A percentile compares a stretch with the other conserved stretches of the same genome.
These are phyloP conservation scores for Clonostachys solani DNA, from an alignment of 2,329 filamentous ascomycete genomes.

Conservation along the genomic window DNA sequence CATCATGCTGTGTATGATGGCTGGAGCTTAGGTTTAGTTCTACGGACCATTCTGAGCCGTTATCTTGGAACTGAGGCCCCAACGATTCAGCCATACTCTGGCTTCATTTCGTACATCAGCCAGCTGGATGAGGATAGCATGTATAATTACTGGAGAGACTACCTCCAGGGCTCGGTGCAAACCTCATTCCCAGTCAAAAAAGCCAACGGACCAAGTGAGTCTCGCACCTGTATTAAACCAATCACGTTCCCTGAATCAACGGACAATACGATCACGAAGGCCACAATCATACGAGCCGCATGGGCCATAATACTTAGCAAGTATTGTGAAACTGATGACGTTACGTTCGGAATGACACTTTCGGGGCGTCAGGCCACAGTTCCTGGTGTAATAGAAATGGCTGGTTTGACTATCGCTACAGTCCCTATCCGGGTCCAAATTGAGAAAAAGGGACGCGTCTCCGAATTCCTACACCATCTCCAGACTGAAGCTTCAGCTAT, in stretches of 20 bases:
- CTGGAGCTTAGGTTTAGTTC: constrained; percentile 68
- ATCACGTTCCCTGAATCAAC: neutral
- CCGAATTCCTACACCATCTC: constrained; percentile 3
- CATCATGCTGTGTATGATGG: constrained; percentile 20
- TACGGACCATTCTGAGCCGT: constrained; percentile 1
- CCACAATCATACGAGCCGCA: constrained; percentile 15
- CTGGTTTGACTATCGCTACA: constrained; percentile 8
- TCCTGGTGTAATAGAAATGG: constrained; percentile 1
- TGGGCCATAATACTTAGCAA: constrained; percentile 16
- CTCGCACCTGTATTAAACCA: neutral
- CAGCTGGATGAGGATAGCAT: neutral
- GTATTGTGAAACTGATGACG: constrained; percentile 9
- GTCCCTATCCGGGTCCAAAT: constrained; percentile 7
- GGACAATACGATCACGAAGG: constrained; percentile 5
- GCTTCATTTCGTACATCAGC: constrained; percentile 4
- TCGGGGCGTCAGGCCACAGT: constrained; percentile 12
- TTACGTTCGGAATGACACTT: constrained; percentile 14
- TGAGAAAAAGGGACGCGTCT: constrained; percentile 2
- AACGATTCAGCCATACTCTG: neutral
- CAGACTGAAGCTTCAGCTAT: constrained; percentile 3
- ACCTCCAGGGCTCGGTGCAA: neutral
- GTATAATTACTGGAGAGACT: neutral
- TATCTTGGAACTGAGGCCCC: neutral
- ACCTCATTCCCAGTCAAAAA: neutral
- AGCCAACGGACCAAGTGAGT: neutral